Base-by-base conservation (phyloP, 192 early-diverging fungal genomes). In the Coemansia sp. region DNA sequence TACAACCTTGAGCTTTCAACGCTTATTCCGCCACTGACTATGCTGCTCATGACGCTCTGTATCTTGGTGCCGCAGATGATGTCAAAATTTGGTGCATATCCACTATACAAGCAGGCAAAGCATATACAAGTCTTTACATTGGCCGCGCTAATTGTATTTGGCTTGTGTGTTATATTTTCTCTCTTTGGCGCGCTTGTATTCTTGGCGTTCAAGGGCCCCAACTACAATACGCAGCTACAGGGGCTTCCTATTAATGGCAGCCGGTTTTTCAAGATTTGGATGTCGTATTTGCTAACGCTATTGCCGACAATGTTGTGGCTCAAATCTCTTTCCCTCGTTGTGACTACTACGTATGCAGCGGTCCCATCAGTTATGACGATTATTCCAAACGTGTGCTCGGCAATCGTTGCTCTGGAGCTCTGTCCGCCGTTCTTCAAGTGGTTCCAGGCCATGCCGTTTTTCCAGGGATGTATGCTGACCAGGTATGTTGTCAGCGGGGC, bases 361-460 rank as follows among this genome's bases (percentile, higher is more conserved):
- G 45, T 48, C 45, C 45, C 45, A n/a, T 48, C 45, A n/a, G 17
- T 48, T 48, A 11, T 48, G 10, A 48, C 45, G n/a, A 5, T 48
- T 14, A 48, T 48, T 17, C 45, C 45, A 5, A 48, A 48, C 45
- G n/a, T 48, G 15, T 48, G 45, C 17, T 48, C 45, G 45, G 45
- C 45, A 5, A 11, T 48, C 45, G 45, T 48, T 12, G 45, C 17
- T 14, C n/a, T 48, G 15, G 45, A 48, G 45, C 45, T 48, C 15
- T 48, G 45, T 17, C 45, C 45, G 45, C 5, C 45, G 45, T 48
- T 48, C 15, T 48, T 48, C 45, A 48, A 17, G 45, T 48, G 45
- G 45, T 48, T 48, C n/a, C 45, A 48, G 45, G 45, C 14, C 12
- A 48, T 48, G 45, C 45, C 45, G 17, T 48, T 48, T 48, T 48